phyloP scores from a whole-genome alignment of 108 stramenopile genomes.

The Nitzschia putrida region DNA sequence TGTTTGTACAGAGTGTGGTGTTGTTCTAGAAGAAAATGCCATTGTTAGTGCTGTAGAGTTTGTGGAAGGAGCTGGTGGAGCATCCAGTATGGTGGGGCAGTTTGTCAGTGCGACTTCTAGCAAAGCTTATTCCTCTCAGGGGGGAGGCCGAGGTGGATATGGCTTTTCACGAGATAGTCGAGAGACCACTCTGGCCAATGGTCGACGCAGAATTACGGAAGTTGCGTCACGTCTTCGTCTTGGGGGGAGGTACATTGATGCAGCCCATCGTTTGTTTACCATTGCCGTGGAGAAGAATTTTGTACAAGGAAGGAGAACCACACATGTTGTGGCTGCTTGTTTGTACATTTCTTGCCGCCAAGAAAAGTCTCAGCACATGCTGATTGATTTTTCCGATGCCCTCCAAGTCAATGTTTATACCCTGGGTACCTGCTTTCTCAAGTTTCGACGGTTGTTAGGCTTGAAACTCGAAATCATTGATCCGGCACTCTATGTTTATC shows the following conservation, averaged over 20 bases:
- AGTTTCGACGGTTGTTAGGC: conserved; percentile 89
- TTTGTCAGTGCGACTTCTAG: conserved; percentile 78
- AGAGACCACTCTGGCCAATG: conserved; percentile 91
- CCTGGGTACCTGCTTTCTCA: conserved; percentile 95
- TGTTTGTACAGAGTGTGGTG: conserved; percentile 89
- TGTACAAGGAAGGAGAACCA: conserved; percentile 87
- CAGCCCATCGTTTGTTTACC: conserved; percentile 88
- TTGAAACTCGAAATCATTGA: conserved; percentile 94
- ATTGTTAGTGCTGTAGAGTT: conserved; percentile 91
- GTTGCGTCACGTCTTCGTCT: conserved; percentile 83
- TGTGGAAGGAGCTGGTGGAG: conserved; percentile 89
- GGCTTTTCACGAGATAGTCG: conserved; percentile 88
- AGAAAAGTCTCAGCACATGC: conserved; percentile 95
- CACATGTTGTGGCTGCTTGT: conserved; percentile 95
- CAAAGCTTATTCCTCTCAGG: conserved; percentile 59
- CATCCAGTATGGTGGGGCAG: conserved; percentile 83
- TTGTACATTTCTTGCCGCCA: conserved; percentile 98
- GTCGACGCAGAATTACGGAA: conserved; percentile 80
- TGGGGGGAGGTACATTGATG: conserved; percentile 83
- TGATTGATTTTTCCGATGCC: conserved; percentile 98
- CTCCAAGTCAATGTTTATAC: conserved; percentile 97
- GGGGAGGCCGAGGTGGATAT: conserved; percentile 61
- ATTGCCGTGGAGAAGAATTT: conserved; percentile 96
- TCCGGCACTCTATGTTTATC: conserved; percentile 97
- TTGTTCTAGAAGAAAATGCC: conserved; percentile 92